phyloP scores from a whole-genome alignment of 257 asterid species.

The Hygrophila difformis region DNA sequence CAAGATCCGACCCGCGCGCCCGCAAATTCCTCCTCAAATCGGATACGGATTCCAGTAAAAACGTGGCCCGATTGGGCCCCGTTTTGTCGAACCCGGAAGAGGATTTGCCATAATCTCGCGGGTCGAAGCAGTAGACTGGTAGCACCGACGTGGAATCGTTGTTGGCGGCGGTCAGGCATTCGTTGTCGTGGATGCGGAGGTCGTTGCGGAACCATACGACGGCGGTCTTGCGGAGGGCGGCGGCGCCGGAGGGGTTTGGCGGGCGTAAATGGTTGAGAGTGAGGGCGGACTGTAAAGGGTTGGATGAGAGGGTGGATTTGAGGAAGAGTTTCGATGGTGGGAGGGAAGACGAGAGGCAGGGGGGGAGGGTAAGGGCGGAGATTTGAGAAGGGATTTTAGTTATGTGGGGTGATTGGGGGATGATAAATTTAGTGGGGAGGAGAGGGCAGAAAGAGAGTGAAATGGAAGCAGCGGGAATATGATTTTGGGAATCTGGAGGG shows the following conservation, averaged over 20 bases:
- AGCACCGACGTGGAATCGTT: constrained; percentile 71
- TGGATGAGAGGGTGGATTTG: constrained; percentile 49
- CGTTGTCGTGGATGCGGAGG: constrained; percentile 91
- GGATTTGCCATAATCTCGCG: constrained; percentile 82
- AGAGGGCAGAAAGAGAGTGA: constrained; percentile 72
- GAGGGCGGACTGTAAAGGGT: constrained; percentile 52
- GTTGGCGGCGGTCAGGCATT: constrained; percentile 72
- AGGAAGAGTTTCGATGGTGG: constrained; percentile 31
- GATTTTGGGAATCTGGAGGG: constrained; percentile 16
- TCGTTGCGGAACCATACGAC: constrained; percentile 97
- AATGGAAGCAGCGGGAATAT: constrained; percentile 55
- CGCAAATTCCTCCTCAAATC: constrained; percentile 59
- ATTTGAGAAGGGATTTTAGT: constrained; percentile 73
- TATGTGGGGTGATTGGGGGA: constrained; percentile 40
- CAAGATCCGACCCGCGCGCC: constrained; percentile 85
- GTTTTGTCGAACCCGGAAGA: constrained; percentile 83
- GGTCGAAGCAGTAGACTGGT: constrained; percentile 95
- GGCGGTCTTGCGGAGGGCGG: constrained; percentile 59
- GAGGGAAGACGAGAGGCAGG: constrained; percentile 42
- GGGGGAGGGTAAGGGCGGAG: constrained; percentile 45
- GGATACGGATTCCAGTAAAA: constrained; percentile 66
- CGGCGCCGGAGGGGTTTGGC: constrained; percentile 62
- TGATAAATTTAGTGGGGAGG: constrained; percentile 54
- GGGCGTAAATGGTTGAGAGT: constrained; percentile 61
- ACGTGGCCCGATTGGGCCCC: constrained; percentile 75